Evolutionary conservation across 768 basidiomycete species (phyloP).

Genomic region (Rhizopogon roseolus): DNA sequence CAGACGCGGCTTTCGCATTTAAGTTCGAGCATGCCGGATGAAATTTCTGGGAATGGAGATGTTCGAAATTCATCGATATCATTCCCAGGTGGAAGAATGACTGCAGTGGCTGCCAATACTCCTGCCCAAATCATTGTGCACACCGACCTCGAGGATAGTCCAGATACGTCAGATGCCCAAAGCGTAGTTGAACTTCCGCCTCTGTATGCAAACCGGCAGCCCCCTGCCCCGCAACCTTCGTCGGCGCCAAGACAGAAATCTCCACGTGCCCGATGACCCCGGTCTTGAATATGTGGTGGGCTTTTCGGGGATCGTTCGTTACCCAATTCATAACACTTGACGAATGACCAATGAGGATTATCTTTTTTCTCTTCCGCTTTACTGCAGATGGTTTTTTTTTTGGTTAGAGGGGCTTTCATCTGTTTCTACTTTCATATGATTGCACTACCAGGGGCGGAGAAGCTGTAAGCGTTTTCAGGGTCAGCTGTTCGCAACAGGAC

Average conservation of each 20-base stretch:
- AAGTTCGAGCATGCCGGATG: constrained; percentile 12
- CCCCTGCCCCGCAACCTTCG: constrained; percentile 3
- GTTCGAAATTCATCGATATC: constrained; percentile 5
- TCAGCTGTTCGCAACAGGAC: too few species aligned
- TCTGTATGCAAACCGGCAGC: constrained; percentile 54
- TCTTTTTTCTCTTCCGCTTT: too few species aligned
- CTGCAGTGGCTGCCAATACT: constrained; percentile 41
- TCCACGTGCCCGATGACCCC: background rate
- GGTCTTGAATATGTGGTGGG: background rate
- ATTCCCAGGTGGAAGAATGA: constrained; percentile 46
- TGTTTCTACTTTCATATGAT: too few species aligned
- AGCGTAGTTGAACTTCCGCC: constrained; percentile 74
- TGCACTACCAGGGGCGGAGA: too few species aligned
- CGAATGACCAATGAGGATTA: too few species aligned
- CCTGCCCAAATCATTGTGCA: constrained; percentile 62
- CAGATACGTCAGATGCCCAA: constrained; percentile 31
- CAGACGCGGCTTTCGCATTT: constrained; percentile 7
- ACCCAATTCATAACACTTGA: too few species aligned
- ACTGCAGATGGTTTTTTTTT: too few species aligned
- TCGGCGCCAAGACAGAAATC: background rate
- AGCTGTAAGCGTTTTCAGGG: too few species aligned
- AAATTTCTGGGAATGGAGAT: constrained; percentile 12
- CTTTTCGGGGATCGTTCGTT: too few species aligned
- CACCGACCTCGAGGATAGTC: constrained; percentile 59
- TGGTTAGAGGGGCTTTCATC: too few species aligned